Evolutionary conservation across 805 yeast genomes (phyloP), one percentile per base, ranked within the genome.

Genomic region (Millerago galiae): DNA sequence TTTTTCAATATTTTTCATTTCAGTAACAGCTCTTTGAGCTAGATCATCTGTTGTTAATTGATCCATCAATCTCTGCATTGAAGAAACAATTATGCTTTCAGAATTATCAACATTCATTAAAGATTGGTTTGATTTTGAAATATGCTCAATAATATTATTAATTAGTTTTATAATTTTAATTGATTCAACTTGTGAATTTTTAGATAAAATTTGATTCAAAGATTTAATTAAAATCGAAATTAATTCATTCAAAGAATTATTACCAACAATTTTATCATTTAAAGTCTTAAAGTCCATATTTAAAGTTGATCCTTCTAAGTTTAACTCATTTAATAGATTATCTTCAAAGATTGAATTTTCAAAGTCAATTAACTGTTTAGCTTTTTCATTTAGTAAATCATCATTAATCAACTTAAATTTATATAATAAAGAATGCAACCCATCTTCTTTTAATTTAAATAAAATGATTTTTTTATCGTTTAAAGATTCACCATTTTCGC

Each of bases 1-100:
- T 36, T 54, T 54, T 30, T 66, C 62, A 14, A 72, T 66, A 11
- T 66, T 71, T 41, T 68, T 70, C 8, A 73, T 71, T 37, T 79
- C 83, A 40, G 51, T 59, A 45, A 61, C 67, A 48, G 93, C 88
- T 40, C 78, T 70, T 34, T 78, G 65, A 12, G 90, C 90, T 62
- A 81, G 77, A 38, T 83, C 90, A 56, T 87, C 95, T 1, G 90
- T 81, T 42, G 78, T 72, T 58, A 86, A 66, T 33, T 82, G 71
- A 14, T 83, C 73, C 48, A 73, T 68, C 30, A 88, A 65, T 35
- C 76, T 64, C 51, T 81, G 83, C 30, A 86, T 79, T 2, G 88
- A 80, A 37, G 81, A 70, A 29, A 79, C 81, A 48, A 83, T 66
- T 8, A 82, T 72, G 10, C 72, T 65, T 9, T 56, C 56, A 5